Evolutionary conservation across 805 yeast species (phyloP).

Genomic region (Nakazawaea peltata): DNA sequence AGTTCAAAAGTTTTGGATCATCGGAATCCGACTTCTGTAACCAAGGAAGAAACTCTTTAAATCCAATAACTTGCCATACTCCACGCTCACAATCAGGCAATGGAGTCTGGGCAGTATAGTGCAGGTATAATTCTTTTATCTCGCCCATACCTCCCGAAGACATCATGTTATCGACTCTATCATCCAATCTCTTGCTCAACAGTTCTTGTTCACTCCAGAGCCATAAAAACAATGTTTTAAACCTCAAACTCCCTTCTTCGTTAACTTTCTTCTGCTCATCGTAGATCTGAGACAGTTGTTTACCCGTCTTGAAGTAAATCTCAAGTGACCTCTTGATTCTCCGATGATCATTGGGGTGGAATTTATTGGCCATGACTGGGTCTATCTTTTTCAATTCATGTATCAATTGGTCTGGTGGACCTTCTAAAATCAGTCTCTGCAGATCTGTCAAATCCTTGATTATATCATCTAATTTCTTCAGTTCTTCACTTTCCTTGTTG

Average conservation of each 20-base stretch:
- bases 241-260: conserved; percentile 40
- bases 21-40: neutral
- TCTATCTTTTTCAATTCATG: conserved; percentile 45
- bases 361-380: conserved; percentile 67
- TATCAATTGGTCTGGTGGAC: conserved; percentile 43
- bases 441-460: conserved; percentile 15
- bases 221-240: conserved; percentile 72
- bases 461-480: conserved; percentile 1
- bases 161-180: conserved; percentile 81
- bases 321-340: conserved; percentile 77
- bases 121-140: conserved; percentile 47
- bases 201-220: conserved; percentile 55
- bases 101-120: conserved; percentile 24
- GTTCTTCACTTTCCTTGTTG: conserved; percentile 10
- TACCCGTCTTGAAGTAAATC: conserved; percentile 60
- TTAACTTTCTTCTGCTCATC: conserved; percentile 39
- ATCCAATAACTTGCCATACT: conserved; percentile 92
- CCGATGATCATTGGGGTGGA: conserved; percentile 86
- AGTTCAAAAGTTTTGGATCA: conserved; percentile 20
- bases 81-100: conserved; percentile 51
- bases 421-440: conserved; percentile 39
- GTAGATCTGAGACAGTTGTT: conserved; percentile 65
- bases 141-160: conserved; percentile 61
- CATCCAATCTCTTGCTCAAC: conserved; percentile 59
- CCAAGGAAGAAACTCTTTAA: conserved; percentile 76